Percentiles rank a stretch among this genome's conserved stretches.
Conservation (phyloP, 2,329 filamentous ascomycete species). For the Diplocarpon mali region DNA sequence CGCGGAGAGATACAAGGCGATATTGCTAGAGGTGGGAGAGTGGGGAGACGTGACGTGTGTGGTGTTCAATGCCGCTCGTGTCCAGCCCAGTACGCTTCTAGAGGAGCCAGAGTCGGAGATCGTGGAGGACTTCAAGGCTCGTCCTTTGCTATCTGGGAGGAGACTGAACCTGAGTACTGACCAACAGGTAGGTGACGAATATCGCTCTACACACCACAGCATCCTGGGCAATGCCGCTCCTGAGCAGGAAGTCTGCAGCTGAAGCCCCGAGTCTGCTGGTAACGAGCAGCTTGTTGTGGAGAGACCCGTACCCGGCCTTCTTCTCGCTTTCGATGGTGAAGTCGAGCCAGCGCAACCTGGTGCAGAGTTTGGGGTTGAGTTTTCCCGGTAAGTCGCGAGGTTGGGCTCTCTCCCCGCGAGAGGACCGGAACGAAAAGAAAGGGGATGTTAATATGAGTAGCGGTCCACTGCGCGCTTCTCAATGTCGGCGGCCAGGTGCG, state of each 20-base stretch:
- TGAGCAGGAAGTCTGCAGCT: conserved; percentile 27
- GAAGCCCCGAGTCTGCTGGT: conserved; percentile 37
- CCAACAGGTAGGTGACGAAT: conserved; percentile 32
- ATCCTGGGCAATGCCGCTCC: conserved; percentile 35
- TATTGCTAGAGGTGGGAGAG: conserved; percentile 33
- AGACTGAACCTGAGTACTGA: neutral
- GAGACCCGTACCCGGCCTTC: conserved; percentile 34
- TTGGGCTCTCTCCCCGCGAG: neutral
- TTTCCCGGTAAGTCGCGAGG: conserved; percentile 21
- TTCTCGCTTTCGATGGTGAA: conserved; percentile 41
- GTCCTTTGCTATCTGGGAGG: neutral
- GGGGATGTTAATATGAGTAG: conserved; percentile 11
- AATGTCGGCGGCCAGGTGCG: conserved; percentile 34
- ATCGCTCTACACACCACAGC: conserved; percentile 37
- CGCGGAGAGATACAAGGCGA: conserved; percentile 27
- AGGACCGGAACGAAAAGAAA: no score
- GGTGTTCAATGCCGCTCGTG: conserved; percentile 41
- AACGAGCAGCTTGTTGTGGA: conserved; percentile 37
- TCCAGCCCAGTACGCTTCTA: conserved; percentile 33
- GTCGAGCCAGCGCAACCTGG: conserved; percentile 39
- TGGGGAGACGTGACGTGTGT: conserved; percentile 36
- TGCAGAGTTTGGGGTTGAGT: conserved; percentile 33
- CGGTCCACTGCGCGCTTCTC: conserved; percentile 38
- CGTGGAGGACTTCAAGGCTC: conserved; percentile 38
- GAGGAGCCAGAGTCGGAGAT: conserved; percentile 34